These are phyloP conservation scores for Xerocomus brunneocitrinus DNA, from an alignment of 768 basidiomycete species.

Conservation along the genomic window DNA sequence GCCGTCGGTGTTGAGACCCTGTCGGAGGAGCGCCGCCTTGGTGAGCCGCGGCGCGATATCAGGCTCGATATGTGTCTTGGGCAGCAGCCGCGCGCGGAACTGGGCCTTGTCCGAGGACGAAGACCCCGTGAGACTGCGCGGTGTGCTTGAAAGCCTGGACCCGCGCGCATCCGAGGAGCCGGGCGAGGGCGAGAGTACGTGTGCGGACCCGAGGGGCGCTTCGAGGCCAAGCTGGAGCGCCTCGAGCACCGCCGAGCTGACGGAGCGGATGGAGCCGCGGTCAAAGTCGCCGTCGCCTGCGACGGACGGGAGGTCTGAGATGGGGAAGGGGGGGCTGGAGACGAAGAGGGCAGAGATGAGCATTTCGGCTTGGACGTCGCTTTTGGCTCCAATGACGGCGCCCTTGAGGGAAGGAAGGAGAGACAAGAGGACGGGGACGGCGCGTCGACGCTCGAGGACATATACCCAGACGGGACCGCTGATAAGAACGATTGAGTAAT, in stretches of 20 bases:
- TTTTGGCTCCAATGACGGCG: constrained; percentile 69
- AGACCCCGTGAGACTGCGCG: constrained; percentile 32
- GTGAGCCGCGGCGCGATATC: constrained; percentile 77
- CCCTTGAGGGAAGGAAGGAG: constrained; percentile 59
- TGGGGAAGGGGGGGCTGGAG: constrained; percentile 77
- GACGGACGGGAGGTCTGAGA: constrained; percentile 54
- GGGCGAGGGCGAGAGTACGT: constrained; percentile 37
- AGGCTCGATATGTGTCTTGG: constrained; percentile 55
- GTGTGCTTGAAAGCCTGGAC: constrained; percentile 16
- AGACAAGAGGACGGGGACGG: constrained; percentile 74
- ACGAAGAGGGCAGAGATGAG: constrained; percentile 77
- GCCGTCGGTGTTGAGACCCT: constrained; percentile 47
- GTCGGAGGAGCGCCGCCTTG: constrained; percentile 67
- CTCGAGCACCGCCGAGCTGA: constrained; percentile 46
- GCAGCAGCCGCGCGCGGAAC: constrained; percentile 68
- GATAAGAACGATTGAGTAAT: constrained; percentile 5
- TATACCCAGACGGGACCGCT: constrained; percentile 92
- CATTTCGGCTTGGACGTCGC: constrained; percentile 64
- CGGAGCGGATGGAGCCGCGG: constrained; percentile 35
- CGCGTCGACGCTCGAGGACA: constrained; percentile 76
- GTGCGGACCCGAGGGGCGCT: constrained; percentile 39
- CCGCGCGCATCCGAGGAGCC: constrained; percentile 20
- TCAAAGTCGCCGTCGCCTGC: constrained; percentile 34
- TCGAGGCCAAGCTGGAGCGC: constrained; percentile 38
- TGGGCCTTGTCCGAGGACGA: constrained; percentile 41